These are phyloP conservation scores for Cucurbita argyrosperma DNA, from an alignment of 306 rosid species.

Conservation along the genomic window DNA sequence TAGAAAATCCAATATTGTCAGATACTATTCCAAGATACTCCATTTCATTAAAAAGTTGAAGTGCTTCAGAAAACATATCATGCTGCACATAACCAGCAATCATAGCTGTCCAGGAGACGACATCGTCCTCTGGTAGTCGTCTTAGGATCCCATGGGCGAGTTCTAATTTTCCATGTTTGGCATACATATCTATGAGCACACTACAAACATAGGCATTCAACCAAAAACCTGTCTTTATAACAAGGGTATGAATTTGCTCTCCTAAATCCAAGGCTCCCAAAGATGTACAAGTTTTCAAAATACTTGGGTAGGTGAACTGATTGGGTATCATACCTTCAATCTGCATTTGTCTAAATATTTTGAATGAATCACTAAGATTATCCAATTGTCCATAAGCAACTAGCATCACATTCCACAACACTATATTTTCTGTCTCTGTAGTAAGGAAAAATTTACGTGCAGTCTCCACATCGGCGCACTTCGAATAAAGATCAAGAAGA, in stretches of 20 bases:
- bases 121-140: constrained; percentile 43
- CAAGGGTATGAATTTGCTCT: constrained; percentile 68
- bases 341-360: constrained; percentile 58
- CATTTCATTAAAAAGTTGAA: constrained; percentile 60
- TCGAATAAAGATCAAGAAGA: constrained; percentile 79
- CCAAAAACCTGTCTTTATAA: constrained; percentile 70
- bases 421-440: constrained; percentile 59
- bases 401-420: constrained; percentile 80
- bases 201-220: constrained; percentile 62
- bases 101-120: constrained; percentile 88
- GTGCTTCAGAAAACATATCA: constrained; percentile 53
- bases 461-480: constrained; percentile 53
- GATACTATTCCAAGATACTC: constrained; percentile 41
- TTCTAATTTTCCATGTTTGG: constrained; percentile 57
- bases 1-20: constrained; percentile 71
- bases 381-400: constrained; percentile 65
- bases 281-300: constrained; percentile 68
- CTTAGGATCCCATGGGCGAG: constrained; percentile 47
- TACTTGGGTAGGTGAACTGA: constrained; percentile 78
- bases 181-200: constrained; percentile 83
- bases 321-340: constrained; percentile 67
- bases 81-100: constrained; percentile 71
- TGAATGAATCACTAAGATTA: constrained; percentile 41
- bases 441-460: constrained; percentile 61
- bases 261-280: constrained; percentile 60